Conservation (phyloP, 805 yeast genomes). For the Candida schatavii region DNA sequence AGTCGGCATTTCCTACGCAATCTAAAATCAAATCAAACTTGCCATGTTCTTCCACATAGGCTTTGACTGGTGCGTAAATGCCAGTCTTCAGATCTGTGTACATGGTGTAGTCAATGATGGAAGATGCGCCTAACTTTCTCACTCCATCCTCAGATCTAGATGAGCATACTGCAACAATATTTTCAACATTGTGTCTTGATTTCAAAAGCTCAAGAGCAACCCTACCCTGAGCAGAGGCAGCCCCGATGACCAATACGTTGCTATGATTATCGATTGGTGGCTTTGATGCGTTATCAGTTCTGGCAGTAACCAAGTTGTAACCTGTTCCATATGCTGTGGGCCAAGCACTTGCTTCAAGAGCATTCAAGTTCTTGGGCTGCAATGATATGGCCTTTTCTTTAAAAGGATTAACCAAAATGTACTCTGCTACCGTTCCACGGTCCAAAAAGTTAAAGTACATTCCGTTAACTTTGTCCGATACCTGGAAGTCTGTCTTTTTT, state of each 20-base stretch:
- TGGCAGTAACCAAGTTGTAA: conserved; percentile 14
- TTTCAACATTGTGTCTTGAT: conserved; percentile 36
- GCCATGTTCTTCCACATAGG: background rate
- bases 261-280: conserved; percentile 39
- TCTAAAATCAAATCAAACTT: conserved; percentile 65
- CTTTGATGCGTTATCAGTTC: conserved; percentile 11
- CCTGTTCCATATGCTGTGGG: conserved; percentile 70
- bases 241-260: conserved; percentile 66
- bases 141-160: conserved; percentile 44
- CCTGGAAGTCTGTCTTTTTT: conserved; percentile 15
- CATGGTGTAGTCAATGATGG: conserved; percentile 52
- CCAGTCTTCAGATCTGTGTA: conserved; percentile 18
- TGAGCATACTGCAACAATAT: conserved; percentile 59
- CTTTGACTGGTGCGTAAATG: conserved; percentile 11
- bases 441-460: conserved; percentile 14
- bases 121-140: conserved; percentile 53
- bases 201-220: conserved; percentile 57
- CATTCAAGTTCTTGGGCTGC: conserved; percentile 43
- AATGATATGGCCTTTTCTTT: conserved; percentile 31
- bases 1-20: conserved; percentile 56
- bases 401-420: conserved; percentile 37
- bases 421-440: conserved; percentile 47
- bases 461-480: conserved; percentile 31
- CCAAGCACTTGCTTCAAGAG: conserved; percentile 61
- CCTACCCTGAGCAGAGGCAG: conserved; percentile 67